Base-by-base conservation (phyloP, 2,329 filamentous ascomycete species). In the Lachnellula occidentalis region DNA sequence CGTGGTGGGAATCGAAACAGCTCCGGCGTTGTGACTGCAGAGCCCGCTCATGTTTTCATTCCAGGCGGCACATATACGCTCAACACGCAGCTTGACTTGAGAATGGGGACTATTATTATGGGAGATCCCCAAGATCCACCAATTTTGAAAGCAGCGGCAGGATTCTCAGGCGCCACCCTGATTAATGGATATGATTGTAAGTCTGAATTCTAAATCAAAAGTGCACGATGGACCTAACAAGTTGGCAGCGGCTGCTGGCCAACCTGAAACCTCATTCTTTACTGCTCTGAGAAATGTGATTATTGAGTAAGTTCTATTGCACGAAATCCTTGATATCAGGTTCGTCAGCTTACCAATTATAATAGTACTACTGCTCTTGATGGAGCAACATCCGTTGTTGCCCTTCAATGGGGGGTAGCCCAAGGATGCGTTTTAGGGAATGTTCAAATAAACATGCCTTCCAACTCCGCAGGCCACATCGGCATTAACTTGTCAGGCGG, bases 81-180 rank as follows among this genome's bases (percentile, higher is more conserved):
- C 21, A 45, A 24, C 43, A 45, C 45, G 4, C 27, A 34, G 17
- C 12, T 46, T 7, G 45, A 46, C 19, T 31, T 46, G 45, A 46
- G 22, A 17, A 27, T 27, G 4, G 36, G 36, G 8, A 53, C 34
- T 3, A 15, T 53, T n/a, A 45, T 96, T 58, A 78, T 96, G 31
- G 92, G 92, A 52, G 90, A 96, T 73, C 83, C 85, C 48, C 67
- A 80, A 64, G 75, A 80, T 58, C 72, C 85, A 8, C 90, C 92
- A 0, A 85, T 84, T 0, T 76, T 96, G 71, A 90, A 91, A 74
- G 86, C 87, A 2, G 70, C 81, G 1, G 69, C 83, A 34, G 74
- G 76, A 65, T 96, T 96, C 67, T 21, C 9, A 6, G 43, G 43
- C 21, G 21, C 8, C 14, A 47, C 21, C 14, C 19, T 53, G 21